phyloP scores from a whole-genome alignment of 495 filamentous ascomycete species.

The Xanthoparmelia taractica region DNA sequence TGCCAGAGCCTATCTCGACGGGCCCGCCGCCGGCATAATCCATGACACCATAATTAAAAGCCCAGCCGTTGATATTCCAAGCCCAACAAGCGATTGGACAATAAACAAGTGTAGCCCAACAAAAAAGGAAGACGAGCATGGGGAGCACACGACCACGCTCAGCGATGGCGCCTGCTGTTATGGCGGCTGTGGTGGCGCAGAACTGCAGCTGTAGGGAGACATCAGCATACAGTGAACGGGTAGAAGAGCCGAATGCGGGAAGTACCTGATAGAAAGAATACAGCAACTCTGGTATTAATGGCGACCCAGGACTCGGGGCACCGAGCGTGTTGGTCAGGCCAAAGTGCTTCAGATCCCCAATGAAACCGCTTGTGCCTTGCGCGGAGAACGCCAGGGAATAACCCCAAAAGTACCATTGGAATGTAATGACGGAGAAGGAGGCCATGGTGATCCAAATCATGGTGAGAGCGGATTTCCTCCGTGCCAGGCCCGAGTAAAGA shows the following conservation, averaged over 20 bases:
- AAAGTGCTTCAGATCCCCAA: constrained; percentile 58
- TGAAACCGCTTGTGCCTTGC: constrained; percentile 56
- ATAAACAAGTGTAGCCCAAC: constrained; percentile 96
- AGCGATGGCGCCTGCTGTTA: constrained; percentile 84
- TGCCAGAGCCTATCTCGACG: constrained; percentile 92
- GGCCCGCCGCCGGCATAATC: constrained; percentile 97
- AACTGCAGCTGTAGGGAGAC: constrained; percentile 74
- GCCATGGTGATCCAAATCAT: constrained; percentile 67
- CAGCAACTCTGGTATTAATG: constrained; percentile 55
- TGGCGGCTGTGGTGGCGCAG: constrained; percentile 84
- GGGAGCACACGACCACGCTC: constrained; percentile 91
- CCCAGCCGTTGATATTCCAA: constrained; percentile 94
- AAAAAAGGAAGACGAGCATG: constrained; percentile 90
- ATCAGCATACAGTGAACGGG: not conserved
- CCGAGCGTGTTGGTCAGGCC: constrained; percentile 58
- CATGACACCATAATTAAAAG: constrained; percentile 80
- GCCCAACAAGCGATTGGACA: constrained; percentile 93
- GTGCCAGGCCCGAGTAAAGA: constrained; percentile 57
- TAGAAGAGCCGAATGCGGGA: not conserved
- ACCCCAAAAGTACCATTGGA: constrained; percentile 73
- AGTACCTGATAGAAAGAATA: constrained; percentile 63
- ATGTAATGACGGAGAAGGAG: constrained; percentile 56
- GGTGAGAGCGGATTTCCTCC: constrained; percentile 57
- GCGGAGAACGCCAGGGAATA: constrained; percentile 64
- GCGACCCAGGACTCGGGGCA: constrained; percentile 54